Conservation (phyloP, 1,284 basidiomycete genomes). For the Leccinum brunneo-olivaceum region DNA sequence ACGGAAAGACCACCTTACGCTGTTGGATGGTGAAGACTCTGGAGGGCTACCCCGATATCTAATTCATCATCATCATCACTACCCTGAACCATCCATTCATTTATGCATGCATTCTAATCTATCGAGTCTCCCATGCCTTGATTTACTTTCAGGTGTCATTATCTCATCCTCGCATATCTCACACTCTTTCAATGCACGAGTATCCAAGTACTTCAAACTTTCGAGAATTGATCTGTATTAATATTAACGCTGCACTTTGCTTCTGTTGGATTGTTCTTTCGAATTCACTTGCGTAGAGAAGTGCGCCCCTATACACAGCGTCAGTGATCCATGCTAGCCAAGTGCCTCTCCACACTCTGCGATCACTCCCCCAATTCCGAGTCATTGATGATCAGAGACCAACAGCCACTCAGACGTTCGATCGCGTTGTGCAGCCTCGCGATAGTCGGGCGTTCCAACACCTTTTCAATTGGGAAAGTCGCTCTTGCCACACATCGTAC, state of each 20-base stretch:
- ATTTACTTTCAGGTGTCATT: constrained; percentile 7
- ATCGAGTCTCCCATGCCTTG: constrained; percentile 1
- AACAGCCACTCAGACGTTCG: background rate
- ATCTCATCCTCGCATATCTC: background rate
- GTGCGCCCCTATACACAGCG: background rate
- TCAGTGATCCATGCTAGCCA: background rate
- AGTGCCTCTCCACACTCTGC: too few relatives aligned
- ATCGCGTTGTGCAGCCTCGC: background rate
- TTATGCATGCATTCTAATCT: background rate
- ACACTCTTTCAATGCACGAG: too few relatives aligned
- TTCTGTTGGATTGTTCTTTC: background rate
- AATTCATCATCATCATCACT: background rate
- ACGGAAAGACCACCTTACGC: constrained; percentile 3
- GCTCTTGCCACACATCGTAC: background rate
- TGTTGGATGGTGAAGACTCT: constrained; percentile 8
- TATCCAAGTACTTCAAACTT: background rate
- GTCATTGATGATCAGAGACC: too few relatives aligned
- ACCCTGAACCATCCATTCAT: background rate
- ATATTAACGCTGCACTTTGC: constrained; percentile 2
- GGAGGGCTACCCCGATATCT: background rate
- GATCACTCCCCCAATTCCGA: too few relatives aligned
- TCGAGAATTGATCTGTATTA: constrained; percentile 8
- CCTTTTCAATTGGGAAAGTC: too few relatives aligned
- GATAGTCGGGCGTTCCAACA: too few relatives aligned
- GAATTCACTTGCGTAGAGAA: constrained; percentile 1